A percentile compares a stretch with the other conserved stretches of the same genome.
phyloP scores from a whole-genome alignment of 2,329 filamentous ascomycete genomes.

The Neopestalotiopsis clavispora region DNA sequence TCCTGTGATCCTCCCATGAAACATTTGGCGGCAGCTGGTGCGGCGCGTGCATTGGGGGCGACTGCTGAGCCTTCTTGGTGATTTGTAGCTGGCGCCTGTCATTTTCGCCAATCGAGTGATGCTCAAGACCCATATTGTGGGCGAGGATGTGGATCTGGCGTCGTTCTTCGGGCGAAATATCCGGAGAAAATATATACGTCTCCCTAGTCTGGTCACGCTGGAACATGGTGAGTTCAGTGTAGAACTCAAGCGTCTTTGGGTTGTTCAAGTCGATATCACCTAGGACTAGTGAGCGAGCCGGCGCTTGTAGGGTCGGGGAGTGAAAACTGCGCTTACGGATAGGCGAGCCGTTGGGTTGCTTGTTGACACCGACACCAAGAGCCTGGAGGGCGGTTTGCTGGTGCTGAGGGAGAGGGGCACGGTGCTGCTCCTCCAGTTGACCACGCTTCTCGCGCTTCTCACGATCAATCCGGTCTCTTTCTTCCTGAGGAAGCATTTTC shows the following conservation, averaged over 20 bases:
- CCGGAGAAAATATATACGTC: conserved; percentile 81
- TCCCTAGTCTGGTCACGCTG: conserved; percentile 80
- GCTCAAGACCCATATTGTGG: conserved; percentile 91
- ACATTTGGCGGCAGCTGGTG: conserved; percentile 63
- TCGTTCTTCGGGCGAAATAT: conserved; percentile 81
- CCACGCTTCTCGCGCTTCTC: conserved; percentile 96
- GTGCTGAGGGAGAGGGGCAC: conserved; percentile 72
- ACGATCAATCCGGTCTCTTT: conserved; percentile 92
- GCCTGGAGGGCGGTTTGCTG: conserved; percentile 88
- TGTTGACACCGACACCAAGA: conserved; percentile 67
- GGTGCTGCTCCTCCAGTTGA: conserved; percentile 95
- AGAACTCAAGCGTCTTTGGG: conserved; percentile 83
- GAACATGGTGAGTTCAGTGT: conserved; percentile 89
- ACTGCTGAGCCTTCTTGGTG: conserved; percentile 68
- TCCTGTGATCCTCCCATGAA: conserved; percentile 76
- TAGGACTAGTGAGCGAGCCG: conserved; percentile 26
- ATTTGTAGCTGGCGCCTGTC: conserved; percentile 91
- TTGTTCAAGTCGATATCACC: conserved; percentile 90
- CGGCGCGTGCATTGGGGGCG: conserved; percentile 61
- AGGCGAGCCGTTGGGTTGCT: conserved; percentile 59
- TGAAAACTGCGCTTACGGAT: conserved; percentile 43
- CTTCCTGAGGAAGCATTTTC: conserved; percentile 96
- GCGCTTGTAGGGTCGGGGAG: background rate
- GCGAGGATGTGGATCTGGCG: conserved; percentile 92
- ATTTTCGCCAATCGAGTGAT: conserved; percentile 86